Base-by-base conservation (phyloP, 805 yeast species). In the Spathaspora sp. region DNA sequence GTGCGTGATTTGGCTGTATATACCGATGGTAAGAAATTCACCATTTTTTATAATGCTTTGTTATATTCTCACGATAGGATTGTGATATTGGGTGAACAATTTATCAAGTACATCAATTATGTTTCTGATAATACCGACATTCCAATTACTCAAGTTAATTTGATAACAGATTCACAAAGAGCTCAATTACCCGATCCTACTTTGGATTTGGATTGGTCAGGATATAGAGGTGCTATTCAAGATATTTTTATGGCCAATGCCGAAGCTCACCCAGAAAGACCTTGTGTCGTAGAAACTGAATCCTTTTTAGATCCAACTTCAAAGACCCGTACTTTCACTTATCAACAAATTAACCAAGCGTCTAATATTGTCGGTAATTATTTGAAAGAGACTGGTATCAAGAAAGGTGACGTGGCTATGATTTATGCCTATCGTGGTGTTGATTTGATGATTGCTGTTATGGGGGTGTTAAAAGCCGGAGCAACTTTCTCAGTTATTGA, bases 381-480 rank as follows among this genome's bases (percentile, higher is more conserved):
- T 63, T 78, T 94, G 60, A 85, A 89, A 52, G 72, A 79, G 23
- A 82, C 86, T 5, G 98, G 98, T 12, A 86, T 94, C 61, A 76
- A 81, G 57, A 78, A 87, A 62, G 99, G 98, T 51, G 98, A 94
- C 67, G 90, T 94, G 16, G 98, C 94, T 16, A 92, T 92, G 96
- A 92, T 96, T 59, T 94, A 94, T 66, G 97, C 99, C 23, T 89
- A 93, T 63, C 84, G 99, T 70, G 97, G 97, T 60, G 99, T 94
- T 7, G 99, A 94, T 66, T 76, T 94, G 55, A 89, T 94, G 82
- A 89, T 96, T 43, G 96, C 98, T 5, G 97, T 94, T 16, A 86
- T 94, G 88, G 99, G 98, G 69, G 97, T 91, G 18, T 80, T 94
- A 66, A 94, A 94, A 73, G 98, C 99, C 1, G 99, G 99, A 60